phyloP scores from a whole-genome alignment of 1,139 yeast genomes.

The Arxiozyma bovina region DNA sequence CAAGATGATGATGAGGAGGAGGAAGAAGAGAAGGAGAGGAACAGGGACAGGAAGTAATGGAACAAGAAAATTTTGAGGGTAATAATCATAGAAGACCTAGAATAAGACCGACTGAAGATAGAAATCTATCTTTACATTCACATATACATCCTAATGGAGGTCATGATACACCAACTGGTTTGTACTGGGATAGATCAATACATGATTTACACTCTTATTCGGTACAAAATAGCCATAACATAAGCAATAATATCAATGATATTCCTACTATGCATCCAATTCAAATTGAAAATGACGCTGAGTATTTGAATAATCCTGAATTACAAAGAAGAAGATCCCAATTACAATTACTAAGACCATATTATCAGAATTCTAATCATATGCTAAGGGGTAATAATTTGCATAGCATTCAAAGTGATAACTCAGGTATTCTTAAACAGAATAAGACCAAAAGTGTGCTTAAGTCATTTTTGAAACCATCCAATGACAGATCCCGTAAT shows the following conservation, averaged over 20 bases:
- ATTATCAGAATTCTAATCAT: background rate
- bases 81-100: background rate
- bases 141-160: background rate
- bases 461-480: background rate
- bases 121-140: background rate
- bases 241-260: too few relatives aligned
- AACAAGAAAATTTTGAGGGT: background rate
- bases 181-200: constrained; percentile 30
- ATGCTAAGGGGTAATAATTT: background rate
- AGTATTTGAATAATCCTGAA: constrained; percentile 25
- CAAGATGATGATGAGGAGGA: constrained; percentile 12
- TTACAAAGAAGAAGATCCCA: constrained; percentile 30
- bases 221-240: background rate
- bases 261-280: background rate
- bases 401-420: background rate
- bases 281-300: constrained; percentile 22
- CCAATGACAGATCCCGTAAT: background rate
- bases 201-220: constrained; percentile 14
- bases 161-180: constrained; percentile 13
- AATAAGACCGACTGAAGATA: background rate
- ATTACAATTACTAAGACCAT: constrained; percentile 19
- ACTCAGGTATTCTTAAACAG: background rate
- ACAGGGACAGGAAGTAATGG: background rate
- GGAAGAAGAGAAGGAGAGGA: background rate
- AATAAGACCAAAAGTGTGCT: background rate